Conservation (phyloP, 129 eudicot species). For the Flaveria brownii region DNA sequence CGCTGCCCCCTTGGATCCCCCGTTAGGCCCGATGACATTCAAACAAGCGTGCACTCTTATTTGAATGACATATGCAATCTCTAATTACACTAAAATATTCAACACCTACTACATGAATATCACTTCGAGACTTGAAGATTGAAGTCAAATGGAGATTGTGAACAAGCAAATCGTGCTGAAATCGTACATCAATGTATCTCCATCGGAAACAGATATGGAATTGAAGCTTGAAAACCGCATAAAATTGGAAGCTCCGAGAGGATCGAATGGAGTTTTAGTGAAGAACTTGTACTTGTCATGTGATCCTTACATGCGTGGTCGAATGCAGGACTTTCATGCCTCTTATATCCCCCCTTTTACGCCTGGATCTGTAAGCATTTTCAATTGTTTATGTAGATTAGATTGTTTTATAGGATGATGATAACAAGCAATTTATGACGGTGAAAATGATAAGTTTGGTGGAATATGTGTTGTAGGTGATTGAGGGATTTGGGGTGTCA, state of each 20-base stretch:
- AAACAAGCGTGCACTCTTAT: too few relatives aligned
- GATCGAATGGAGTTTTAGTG: conserved; percentile 50
- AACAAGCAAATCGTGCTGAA: conserved; percentile 71
- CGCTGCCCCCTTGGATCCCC: too few relatives aligned
- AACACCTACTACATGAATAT: not conserved
- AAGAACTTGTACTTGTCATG: conserved; percentile 80
- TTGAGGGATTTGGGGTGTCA: conserved; percentile 86
- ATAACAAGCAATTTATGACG: too few relatives aligned
- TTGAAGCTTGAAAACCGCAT: conserved; percentile 33
- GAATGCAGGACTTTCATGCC: conserved; percentile 58
- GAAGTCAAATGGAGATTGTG: conserved; percentile 9
- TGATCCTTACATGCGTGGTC: conserved; percentile 93
- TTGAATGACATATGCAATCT: too few relatives aligned
- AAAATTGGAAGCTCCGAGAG: conserved; percentile 47
- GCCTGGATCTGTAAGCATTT: conserved; percentile 55
- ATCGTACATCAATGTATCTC: conserved; percentile 51
- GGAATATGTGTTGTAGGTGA: conserved; percentile 37
- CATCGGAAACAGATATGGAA: conserved; percentile 66
- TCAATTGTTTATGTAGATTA: too few relatives aligned
- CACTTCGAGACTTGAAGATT: not conserved
- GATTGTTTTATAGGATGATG: too few relatives aligned
- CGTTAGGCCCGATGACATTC: too few relatives aligned
- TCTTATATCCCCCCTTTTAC: conserved; percentile 63
- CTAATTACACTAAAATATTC: too few relatives aligned
- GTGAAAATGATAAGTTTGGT: too few relatives aligned